A percentile compares a stretch with the other conserved stretches of the same genome.
phyloP scores from a whole-genome alignment of 2,329 filamentous ascomycete species.

The Fusarium pseudoanthophilum region DNA sequence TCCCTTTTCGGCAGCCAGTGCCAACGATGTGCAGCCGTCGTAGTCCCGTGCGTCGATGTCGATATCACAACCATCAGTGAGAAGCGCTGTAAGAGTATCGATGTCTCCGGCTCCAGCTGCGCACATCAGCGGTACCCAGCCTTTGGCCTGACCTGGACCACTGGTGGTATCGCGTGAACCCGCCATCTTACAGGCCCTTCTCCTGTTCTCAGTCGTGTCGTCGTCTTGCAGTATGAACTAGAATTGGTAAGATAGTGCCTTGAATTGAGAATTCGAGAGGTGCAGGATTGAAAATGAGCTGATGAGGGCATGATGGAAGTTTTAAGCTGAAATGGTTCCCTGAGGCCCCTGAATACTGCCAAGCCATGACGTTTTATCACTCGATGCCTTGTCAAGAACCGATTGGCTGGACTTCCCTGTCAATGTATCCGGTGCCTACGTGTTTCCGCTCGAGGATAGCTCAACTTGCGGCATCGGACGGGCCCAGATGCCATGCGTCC shows the following conservation, averaged over 20 bases:
- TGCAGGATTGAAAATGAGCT: background rate
- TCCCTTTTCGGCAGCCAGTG: background rate
- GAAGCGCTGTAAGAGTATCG: accelerated
- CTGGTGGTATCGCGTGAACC: accelerated
- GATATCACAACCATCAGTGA: background rate
- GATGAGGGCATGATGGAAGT: background rate
- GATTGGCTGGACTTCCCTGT: background rate
- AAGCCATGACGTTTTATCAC: background rate
- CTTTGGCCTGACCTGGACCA: background rate
- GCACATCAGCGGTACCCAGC: background rate
- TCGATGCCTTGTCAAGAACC: background rate
- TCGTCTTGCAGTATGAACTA: background rate
- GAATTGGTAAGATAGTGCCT: too few relatives aligned
- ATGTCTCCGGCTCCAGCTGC: background rate
- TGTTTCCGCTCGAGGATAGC: background rate
- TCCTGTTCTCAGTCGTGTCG: background rate
- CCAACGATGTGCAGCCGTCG: background rate
- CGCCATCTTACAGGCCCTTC: background rate
- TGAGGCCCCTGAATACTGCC: background rate
- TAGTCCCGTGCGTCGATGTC: background rate
- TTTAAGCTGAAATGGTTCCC: background rate
- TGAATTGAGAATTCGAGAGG: background rate
- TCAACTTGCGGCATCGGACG: too few relatives aligned
- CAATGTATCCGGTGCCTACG: too few relatives aligned
- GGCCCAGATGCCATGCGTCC: background rate